Conservation (phyloP, 2,329 filamentous ascomycete genomes). For the Penicillium polonicum region DNA sequence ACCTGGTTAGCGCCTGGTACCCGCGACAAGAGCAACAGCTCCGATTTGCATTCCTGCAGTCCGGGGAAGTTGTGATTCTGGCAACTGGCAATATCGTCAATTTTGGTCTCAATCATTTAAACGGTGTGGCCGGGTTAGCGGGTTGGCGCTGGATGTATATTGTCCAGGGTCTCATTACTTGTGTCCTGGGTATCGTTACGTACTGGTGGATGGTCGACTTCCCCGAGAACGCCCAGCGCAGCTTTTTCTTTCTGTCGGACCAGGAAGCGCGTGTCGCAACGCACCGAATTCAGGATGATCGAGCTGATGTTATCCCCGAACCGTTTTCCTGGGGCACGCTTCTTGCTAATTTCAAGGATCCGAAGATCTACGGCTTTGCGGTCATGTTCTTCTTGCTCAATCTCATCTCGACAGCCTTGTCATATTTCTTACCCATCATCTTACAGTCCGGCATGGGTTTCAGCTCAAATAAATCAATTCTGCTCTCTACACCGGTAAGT, state of each 20-base stretch:
- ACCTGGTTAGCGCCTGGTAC: constrained; percentile 58
- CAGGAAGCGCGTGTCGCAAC: constrained; percentile 59
- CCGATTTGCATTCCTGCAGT: constrained; percentile 64
- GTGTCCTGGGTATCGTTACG: constrained; percentile 58
- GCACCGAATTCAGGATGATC: constrained; percentile 59
- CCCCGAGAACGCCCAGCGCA: constrained; percentile 59
- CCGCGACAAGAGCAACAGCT: constrained; percentile 64
- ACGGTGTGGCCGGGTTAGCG: constrained; percentile 55
- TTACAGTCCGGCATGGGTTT: constrained; percentile 58
- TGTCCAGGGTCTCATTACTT: constrained; percentile 63
- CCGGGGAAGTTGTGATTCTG: constrained; percentile 63
- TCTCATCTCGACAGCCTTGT: constrained; percentile 63
- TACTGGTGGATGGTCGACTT: constrained; percentile 73
- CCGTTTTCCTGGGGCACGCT: constrained; percentile 57
- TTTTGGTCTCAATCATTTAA: constrained; percentile 64
- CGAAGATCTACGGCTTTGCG: constrained; percentile 65
- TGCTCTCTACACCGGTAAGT: constrained; percentile 59
- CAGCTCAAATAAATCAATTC: constrained; percentile 53
- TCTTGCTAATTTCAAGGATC: constrained; percentile 56
- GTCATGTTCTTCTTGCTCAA: constrained; percentile 64
- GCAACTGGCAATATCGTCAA: constrained; percentile 68
- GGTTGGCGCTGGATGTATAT: constrained; percentile 71
- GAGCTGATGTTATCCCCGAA: constrained; percentile 59
- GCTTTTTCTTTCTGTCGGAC: constrained; percentile 57
- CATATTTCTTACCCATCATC: constrained; percentile 65